Conservation (phyloP, 208 protist species). For the Leishmania braziliensis region DNA sequence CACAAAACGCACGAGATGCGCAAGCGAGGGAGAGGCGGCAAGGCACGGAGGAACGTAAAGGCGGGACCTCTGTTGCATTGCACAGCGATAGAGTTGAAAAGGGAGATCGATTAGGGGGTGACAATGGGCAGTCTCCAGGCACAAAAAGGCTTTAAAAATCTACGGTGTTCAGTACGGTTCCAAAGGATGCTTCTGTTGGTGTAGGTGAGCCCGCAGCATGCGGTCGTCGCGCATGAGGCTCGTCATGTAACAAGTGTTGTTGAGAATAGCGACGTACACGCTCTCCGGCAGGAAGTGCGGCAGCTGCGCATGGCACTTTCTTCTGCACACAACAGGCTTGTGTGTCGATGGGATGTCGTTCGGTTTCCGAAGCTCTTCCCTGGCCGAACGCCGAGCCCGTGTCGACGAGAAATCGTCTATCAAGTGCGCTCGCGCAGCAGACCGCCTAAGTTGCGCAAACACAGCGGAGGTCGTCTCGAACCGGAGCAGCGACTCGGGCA, state of each 20-base stretch:
- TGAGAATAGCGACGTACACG: conserved; percentile 41
- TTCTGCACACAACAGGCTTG: neutral
- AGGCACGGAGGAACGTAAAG: neutral
- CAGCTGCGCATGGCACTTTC: conserved; percentile 12
- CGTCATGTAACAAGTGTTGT: conserved; percentile 76
- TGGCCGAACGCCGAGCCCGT: conserved; percentile 4
- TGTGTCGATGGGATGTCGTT: neutral
- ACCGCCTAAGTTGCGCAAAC: conserved; percentile 22
- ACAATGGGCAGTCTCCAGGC: neutral
- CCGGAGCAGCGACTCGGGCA: conserved; percentile 60
- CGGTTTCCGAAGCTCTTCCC: neutral
- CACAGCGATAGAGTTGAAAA: neutral
- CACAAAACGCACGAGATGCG: neutral
- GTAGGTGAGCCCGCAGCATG: conserved; percentile 54
- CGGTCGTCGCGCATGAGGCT: conserved; percentile 53
- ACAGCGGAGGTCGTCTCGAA: conserved; percentile 44
- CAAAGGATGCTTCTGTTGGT: conserved; percentile 25
- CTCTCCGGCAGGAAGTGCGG: conserved; percentile 42
- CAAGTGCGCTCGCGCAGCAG: conserved; percentile 23
- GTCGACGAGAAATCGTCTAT: conserved; percentile 28
- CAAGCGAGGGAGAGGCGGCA: neutral
- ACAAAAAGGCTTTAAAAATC: too few species aligned
- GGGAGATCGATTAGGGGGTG: neutral
- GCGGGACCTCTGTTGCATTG: neutral
- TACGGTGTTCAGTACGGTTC: conserved; percentile 37